These are phyloP conservation scores for Leptoxyphium fumago DNA, from an alignment of 2,329 filamentous ascomycete genomes.

Conservation along the genomic window DNA sequence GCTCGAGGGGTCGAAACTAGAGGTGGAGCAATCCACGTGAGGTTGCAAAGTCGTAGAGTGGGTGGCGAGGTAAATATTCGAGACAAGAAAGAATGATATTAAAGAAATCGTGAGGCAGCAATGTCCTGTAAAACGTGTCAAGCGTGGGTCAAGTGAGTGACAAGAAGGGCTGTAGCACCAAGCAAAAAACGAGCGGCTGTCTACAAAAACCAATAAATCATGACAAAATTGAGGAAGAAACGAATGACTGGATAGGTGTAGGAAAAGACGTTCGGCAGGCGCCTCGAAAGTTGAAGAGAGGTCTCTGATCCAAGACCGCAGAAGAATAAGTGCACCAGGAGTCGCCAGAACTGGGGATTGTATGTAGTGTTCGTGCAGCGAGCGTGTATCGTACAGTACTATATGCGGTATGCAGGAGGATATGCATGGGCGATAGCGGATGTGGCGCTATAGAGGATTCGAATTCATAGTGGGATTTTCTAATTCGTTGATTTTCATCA, in stretches of 20 bases:
- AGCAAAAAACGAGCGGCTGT: slow-evolving; percentile 2
- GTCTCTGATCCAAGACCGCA: not conserved
- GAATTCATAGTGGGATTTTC: not conserved
- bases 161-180: slow-evolving; percentile 1
- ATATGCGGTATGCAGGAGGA: slow-evolving; percentile 8
- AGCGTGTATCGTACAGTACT: not conserved
- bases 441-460: not conserved
- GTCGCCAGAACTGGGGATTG: not conserved
- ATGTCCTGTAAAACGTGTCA: not conserved
- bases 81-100: slow-evolving; percentile 7
- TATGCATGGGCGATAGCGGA: not conserved
- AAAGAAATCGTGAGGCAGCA: slow-evolving; percentile 2
- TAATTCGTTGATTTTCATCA: not conserved
- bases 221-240: not conserved
- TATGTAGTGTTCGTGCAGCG: too few relatives aligned
- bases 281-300: not conserved
- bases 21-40: slow-evolving; percentile 2
- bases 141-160: slow-evolving; percentile 7
- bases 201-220: not conserved
- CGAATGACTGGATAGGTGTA: not conserved
- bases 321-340: not conserved
- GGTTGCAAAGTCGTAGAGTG: too few relatives aligned
- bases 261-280: not conserved
- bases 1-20: slow-evolving; percentile 2
- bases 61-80: not conserved